phyloP scores from a whole-genome alignment of 371 early-diverging fungal species.

The Mortierella sp. region DNA sequence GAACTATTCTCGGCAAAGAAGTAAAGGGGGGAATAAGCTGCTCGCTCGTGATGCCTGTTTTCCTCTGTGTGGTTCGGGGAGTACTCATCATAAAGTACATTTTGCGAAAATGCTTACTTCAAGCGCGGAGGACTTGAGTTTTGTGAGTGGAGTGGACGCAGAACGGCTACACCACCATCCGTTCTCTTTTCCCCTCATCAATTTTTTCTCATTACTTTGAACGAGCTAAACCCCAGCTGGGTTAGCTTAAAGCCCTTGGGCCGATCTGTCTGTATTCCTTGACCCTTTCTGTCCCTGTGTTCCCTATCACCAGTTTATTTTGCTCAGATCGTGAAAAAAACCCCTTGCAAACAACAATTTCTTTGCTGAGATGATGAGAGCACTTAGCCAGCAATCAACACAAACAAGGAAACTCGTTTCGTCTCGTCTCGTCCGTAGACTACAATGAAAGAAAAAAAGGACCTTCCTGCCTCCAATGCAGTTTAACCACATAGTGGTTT shows the following conservation, averaged over 20 bases:
- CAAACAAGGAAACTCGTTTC: not conserved
- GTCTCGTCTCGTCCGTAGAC: too few species aligned
- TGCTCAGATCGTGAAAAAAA: not conserved
- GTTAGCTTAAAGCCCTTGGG: constrained; percentile 1
- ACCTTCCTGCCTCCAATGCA: too few species aligned
- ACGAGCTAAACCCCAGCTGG: not conserved
- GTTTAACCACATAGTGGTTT: too few species aligned
- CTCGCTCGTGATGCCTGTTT: not conserved
- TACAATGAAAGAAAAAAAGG: not conserved
- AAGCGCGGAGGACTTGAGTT: not conserved
- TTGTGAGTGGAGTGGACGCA: not conserved
- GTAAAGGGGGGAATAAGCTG: not conserved
- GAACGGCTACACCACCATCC: too few species aligned
- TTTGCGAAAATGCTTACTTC: not conserved
- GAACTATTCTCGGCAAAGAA: not conserved
- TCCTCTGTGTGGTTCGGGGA: not conserved
- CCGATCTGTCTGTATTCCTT: not conserved
- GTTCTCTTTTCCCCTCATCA: too few species aligned
- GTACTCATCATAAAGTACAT: not conserved
- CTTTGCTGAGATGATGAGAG: constrained; percentile 4
- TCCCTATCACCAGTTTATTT: not conserved
- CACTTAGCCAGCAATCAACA: not conserved
- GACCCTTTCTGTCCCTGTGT: too few species aligned
- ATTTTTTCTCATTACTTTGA: not conserved
- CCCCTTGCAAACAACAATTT: too few species aligned